phyloP scores from a whole-genome alignment of 2,329 filamentous ascomycete species.

The Colletotrichum camelliae region DNA sequence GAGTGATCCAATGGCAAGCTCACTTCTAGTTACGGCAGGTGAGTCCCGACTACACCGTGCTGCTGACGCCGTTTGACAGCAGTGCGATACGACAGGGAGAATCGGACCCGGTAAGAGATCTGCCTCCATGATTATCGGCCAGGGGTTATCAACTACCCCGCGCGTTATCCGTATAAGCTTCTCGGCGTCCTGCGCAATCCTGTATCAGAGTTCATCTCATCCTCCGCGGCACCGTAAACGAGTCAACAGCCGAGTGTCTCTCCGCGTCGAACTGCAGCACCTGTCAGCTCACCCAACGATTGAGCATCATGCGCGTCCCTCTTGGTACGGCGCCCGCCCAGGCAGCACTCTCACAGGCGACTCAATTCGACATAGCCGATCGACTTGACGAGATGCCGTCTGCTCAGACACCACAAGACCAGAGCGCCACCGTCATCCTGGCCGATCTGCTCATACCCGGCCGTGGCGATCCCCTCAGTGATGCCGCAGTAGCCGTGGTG shows the following conservation, averaged over 20 bases:
- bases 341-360: background rate
- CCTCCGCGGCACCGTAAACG: background rate
- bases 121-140: background rate
- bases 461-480: slow-evolving; percentile 43
- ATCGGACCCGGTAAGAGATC: background rate
- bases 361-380: background rate
- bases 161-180: background rate
- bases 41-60: background rate
- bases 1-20: background rate
- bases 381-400: background rate
- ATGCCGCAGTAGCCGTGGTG: slow-evolving; percentile 44
- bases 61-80: background rate
- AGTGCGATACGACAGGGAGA: background rate
- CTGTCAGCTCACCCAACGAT: background rate
- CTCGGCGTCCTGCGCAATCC: background rate
- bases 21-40: background rate
- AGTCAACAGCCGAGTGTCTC: background rate
- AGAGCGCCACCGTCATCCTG: slow-evolving; percentile 21
- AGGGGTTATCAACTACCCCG: background rate
- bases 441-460: slow-evolving; percentile 52
- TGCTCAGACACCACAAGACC: background rate
- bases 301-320: background rate
- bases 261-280: background rate
- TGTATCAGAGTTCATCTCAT: background rate
- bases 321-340: background rate